Evolutionary conservation across 208 protist genomes (phyloP).

Genomic region (Acanthamoeba healyi): DNA sequence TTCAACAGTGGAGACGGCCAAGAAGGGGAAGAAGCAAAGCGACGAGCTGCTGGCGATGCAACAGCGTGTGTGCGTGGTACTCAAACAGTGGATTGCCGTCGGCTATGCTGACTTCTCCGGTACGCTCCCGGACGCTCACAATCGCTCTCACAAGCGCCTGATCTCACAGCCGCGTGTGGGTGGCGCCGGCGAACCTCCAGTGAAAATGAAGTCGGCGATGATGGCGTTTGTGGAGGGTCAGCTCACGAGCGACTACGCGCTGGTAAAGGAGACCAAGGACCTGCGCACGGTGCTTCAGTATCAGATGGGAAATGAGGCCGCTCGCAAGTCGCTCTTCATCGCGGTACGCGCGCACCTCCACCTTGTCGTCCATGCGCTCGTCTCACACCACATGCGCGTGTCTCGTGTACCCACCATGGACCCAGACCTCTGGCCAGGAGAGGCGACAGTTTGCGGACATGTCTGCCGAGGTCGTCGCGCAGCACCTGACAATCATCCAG

Average conservation of each 20-base stretch:
- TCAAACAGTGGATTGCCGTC: conserved; percentile 22
- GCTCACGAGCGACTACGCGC: neutral
- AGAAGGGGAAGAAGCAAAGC: neutral
- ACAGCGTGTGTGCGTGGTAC: neutral
- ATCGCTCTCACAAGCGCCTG: neutral
- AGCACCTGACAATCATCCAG: neutral
- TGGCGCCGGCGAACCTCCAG: neutral
- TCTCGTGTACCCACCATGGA: neutral
- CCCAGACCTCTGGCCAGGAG: neutral
- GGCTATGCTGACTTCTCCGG: conserved; percentile 22
- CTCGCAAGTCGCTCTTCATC: neutral
- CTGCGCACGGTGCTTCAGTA: neutral
- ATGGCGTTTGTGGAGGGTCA: conserved; percentile 13
- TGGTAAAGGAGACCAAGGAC: neutral
- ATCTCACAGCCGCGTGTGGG: too few species aligned
- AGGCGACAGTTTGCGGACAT: neutral
- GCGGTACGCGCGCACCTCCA: neutral
- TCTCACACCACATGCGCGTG: too few species aligned
- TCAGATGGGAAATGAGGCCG: conserved; percentile 10
- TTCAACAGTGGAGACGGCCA: neutral
- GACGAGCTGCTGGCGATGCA: neutral
- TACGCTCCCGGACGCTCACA: neutral
- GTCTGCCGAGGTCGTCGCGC: neutral
- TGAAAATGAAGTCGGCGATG: conserved; percentile 42
- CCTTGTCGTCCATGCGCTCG: too few species aligned